phyloP scores from a whole-genome alignment of 2,329 filamentous ascomycete genomes.

The Colletotrichum simmondsii region DNA sequence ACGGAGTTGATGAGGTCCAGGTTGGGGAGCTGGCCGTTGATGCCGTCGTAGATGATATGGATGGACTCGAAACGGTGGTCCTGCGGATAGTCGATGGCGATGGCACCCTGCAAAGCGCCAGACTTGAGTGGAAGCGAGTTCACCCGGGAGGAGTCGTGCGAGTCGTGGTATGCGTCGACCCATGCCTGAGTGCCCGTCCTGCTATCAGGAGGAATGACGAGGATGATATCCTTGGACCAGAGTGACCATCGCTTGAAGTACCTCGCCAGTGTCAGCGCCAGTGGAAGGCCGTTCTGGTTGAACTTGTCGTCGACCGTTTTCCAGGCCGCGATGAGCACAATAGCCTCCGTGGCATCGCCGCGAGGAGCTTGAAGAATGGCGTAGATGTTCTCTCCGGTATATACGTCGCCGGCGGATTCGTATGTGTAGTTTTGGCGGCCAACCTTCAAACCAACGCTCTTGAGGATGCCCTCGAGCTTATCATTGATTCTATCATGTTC shows the following conservation, averaged over 20 bases:
- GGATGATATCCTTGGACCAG: conserved; percentile 98
- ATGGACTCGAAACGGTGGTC: conserved; percentile 87
- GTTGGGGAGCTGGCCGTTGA: conserved; percentile 95
- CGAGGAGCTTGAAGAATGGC: conserved; percentile 92
- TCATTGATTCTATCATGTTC: conserved; percentile 66
- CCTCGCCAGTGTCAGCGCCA: conserved; percentile 86
- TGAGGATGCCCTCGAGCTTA: conserved; percentile 79
- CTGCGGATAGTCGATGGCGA: conserved; percentile 93
- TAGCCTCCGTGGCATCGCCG: conserved; percentile 95
- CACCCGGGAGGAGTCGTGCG: conserved; percentile 77
- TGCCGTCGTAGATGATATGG: conserved; percentile 93
- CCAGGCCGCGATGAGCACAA: conserved; percentile 93
- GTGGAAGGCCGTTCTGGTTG: conserved; percentile 88
- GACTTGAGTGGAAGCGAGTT: conserved; percentile 88
- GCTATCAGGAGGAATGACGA: conserved; percentile 89
- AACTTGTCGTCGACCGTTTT: conserved; percentile 80
- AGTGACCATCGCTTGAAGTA: conserved; percentile 99
- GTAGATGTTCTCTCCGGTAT: conserved; percentile 90
- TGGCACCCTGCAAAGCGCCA: conserved; percentile 89
- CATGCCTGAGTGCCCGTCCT: conserved; percentile 92
- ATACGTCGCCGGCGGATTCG: conserved; percentile 77
- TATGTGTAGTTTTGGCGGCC: conserved; percentile 91
- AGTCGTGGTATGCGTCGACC: conserved; percentile 97
- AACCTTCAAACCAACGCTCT: conserved; percentile 84
- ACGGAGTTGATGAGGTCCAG: conserved; percentile 96